Percentiles rank a stretch among this genome's conserved stretches.
phyloP scores from a whole-genome alignment of 2,329 filamentous ascomycete species.

The Coleophoma cylindrospora region DNA sequence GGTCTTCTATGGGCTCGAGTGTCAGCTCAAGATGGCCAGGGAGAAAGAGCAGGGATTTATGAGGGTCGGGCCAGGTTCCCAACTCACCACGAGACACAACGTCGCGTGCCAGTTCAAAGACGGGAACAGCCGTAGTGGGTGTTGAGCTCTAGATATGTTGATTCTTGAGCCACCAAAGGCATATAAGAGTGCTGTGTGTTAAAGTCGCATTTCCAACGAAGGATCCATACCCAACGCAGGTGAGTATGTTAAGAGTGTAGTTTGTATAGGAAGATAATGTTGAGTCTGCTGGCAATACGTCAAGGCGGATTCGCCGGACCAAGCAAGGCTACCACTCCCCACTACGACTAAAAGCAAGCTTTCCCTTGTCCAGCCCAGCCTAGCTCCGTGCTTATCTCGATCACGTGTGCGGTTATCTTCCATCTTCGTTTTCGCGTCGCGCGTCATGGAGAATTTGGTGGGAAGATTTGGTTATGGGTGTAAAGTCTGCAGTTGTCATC shows the following conservation, averaged over 20 bases:
- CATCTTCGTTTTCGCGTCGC: neutral
- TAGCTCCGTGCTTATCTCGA: neutral
- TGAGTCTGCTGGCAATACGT: neutral
- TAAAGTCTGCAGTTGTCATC: too few relatives aligned
- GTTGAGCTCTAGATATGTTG: neutral
- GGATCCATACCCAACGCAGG: neutral
- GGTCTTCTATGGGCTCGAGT: neutral
- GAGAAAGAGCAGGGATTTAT: neutral
- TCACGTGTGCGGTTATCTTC: neutral
- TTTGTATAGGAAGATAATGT: neutral
- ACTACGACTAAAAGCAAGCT: neutral
- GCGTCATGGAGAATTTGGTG: neutral
- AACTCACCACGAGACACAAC: constrained; percentile 2
- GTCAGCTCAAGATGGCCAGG: neutral
- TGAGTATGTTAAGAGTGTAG: neutral
- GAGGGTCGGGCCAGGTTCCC: neutral
- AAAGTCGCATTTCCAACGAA: neutral
- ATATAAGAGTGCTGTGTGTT: neutral
- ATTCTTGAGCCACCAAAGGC: neutral
- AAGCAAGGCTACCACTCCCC: neutral
- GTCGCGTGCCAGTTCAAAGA: constrained; percentile 12
- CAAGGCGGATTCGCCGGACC: neutral
- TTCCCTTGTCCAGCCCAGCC: neutral
- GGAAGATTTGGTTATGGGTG: too few relatives aligned
- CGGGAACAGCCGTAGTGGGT: neutral